A percentile compares a stretch with the other conserved stretches of the same genome.
Evolutionary conservation across 2,329 filamentous ascomycete genomes (phyloP).

Genomic region (Emmonsiellopsis sp.): DNA sequence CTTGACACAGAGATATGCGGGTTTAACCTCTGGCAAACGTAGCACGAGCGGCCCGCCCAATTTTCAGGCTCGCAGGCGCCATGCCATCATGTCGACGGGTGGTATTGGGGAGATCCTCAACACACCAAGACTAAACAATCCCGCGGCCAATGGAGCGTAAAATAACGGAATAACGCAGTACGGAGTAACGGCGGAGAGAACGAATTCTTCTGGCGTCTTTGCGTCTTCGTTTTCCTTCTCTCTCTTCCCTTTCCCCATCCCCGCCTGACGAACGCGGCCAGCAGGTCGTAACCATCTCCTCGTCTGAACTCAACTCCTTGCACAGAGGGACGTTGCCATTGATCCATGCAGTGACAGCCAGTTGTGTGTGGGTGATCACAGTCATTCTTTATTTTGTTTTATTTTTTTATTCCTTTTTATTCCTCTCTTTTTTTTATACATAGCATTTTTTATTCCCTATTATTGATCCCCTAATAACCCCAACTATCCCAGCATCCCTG

Average conservation of each 20-base stretch:
- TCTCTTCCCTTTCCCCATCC: conserved; percentile 20
- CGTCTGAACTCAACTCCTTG: conserved; percentile 16
- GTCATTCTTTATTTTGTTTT: conserved; percentile 14
- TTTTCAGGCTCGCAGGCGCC: not conserved
- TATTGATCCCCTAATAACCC: conserved; percentile 6
- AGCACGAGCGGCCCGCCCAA: not conserved
- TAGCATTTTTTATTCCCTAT: conserved; percentile 10
- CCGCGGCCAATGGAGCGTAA: not conserved
- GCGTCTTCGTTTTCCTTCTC: conserved; percentile 18
- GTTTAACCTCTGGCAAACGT: too few species aligned
- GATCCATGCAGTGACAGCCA: not conserved
- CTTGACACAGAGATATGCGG: too few species aligned
- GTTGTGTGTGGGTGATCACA: conserved; percentile 12
- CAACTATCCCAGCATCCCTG: too few species aligned
- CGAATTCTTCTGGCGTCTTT: conserved; percentile 6
- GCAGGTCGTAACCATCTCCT: conserved; percentile 30
- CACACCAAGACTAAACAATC: not conserved
- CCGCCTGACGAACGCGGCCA: conserved; percentile 24
- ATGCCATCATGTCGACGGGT: not conserved
- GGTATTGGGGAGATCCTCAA: not conserved
- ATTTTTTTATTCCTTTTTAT: conserved; percentile 6
- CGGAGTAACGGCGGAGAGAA: too few species aligned
- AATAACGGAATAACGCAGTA: not conserved
- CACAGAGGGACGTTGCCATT: conserved; percentile 1
- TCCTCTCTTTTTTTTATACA: conserved; percentile 8